Evolutionary conservation across 768 basidiomycete species (phyloP).

Genomic region (Termitomyces sp.): DNA sequence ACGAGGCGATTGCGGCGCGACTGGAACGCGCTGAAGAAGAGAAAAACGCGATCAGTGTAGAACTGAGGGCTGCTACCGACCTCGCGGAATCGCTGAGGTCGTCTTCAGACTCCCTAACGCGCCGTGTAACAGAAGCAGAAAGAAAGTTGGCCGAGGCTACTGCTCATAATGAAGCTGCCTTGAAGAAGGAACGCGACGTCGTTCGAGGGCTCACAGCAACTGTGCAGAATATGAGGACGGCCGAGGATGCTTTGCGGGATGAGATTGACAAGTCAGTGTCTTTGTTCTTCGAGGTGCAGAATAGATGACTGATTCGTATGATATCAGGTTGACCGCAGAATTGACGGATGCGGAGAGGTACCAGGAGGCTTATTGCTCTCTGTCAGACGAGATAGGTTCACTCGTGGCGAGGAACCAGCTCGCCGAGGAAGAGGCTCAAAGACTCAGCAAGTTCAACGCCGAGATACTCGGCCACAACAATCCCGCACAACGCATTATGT

Average conservation of each 20-base stretch:
- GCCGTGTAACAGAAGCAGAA: conserved; percentile 18
- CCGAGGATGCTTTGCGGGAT: conserved; percentile 62
- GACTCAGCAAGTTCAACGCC: conserved; percentile 78
- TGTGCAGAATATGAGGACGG: conserved; percentile 51
- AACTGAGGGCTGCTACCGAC: conserved; percentile 19
- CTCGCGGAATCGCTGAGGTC: conserved; percentile 15
- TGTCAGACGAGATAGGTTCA: conserved; percentile 58
- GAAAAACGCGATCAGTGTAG: conserved; percentile 15
- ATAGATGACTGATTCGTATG: neutral
- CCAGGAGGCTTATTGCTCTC: conserved; percentile 63
- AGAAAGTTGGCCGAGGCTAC: conserved; percentile 21
- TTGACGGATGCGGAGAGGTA: conserved; percentile 58
- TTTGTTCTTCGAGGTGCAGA: neutral
- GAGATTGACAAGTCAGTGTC: conserved; percentile 64
- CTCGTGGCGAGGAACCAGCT: conserved; percentile 68
- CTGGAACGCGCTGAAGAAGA: conserved; percentile 37
- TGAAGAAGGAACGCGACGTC: conserved; percentile 44
- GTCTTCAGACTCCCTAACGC: conserved; percentile 17
- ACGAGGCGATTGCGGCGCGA: conserved; percentile 36
- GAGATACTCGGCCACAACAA: conserved; percentile 83
- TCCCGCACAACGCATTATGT: conserved; percentile 80
- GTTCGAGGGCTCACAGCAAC: conserved; percentile 43
- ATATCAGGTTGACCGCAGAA: conserved; percentile 38
- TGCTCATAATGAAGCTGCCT: conserved; percentile 24
- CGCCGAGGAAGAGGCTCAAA: conserved; percentile 73